These are phyloP conservation scores for Cyberlindnera maritima DNA, from an alignment of 805 yeast species.

Conservation along the genomic window DNA sequence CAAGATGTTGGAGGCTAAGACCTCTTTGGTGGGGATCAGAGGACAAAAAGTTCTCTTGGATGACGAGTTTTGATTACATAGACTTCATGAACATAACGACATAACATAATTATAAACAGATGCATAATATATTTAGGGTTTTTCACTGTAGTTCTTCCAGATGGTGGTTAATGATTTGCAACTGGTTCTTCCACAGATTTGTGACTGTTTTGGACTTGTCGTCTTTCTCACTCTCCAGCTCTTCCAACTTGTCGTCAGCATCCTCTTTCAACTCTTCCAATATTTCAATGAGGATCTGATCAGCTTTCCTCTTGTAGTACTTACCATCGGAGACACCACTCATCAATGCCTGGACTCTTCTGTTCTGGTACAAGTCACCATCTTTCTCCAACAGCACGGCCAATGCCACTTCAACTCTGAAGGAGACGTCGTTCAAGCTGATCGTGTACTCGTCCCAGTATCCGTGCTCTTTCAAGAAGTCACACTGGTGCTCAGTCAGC, in stretches of 20 bases:
- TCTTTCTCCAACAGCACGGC: slow-evolving; percentile 47
- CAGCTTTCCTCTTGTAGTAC: slow-evolving; percentile 33
- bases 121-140: too few relatives aligned
- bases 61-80: background rate
- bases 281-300: slow-evolving; percentile 33
- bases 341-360: slow-evolving; percentile 22
- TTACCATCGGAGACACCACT: slow-evolving; percentile 49
- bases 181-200: slow-evolving; percentile 16
- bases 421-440: slow-evolving; percentile 52
- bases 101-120: too few relatives aligned
- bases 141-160: slow-evolving; percentile 11
- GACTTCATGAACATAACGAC: background rate
- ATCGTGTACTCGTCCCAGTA: slow-evolving; percentile 79
- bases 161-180: slow-evolving; percentile 13
- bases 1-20: slow-evolving; percentile 21
- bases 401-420: slow-evolving; percentile 72
- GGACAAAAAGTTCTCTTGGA: background rate
- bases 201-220: slow-evolving; percentile 11
- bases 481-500: slow-evolving; percentile 37
- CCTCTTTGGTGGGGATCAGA: slow-evolving; percentile 5
- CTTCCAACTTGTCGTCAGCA: slow-evolving; percentile 20
- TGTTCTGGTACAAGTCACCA: slow-evolving; percentile 18
- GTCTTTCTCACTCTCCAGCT: slow-evolving; percentile 25
- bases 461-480: slow-evolving; percentile 47
- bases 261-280: slow-evolving; percentile 30